Conservation (phyloP, 2,329 filamentous ascomycete genomes). For the Dothideomycetes sp. region DNA sequence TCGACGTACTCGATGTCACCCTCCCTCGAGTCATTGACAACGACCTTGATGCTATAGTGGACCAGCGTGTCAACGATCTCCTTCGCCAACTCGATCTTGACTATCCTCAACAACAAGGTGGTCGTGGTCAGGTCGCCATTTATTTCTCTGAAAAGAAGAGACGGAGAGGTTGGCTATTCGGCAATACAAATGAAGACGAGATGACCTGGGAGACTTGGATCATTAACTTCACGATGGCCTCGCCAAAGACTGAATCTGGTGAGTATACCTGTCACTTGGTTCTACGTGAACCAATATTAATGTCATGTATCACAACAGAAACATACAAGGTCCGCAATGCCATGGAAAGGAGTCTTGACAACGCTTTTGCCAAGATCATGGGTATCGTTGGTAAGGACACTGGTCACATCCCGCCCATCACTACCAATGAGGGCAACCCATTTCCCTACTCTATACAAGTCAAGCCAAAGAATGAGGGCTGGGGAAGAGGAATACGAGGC, state of each 20-base stretch:
- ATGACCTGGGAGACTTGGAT: not conserved
- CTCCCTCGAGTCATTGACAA: not conserved
- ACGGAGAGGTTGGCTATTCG: not conserved
- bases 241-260: not conserved
- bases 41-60: not conserved
- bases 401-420: not conserved
- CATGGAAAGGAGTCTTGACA: not conserved
- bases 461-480: not conserved
- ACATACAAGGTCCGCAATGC: not conserved
- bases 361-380: not conserved
- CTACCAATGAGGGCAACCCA: not conserved
- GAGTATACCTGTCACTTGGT: no score
- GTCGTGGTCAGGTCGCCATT: not conserved
- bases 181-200: not conserved
- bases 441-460: not conserved
- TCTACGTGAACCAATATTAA: no score
- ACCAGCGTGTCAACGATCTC: not conserved
- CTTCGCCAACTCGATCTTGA: not conserved
- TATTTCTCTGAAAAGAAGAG: not conserved
- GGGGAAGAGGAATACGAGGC: not conserved
- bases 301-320: no score
- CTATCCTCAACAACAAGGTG: not conserved
- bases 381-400: not conserved
- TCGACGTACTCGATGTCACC: not conserved
- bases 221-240: not conserved